A percentile compares a stretch with the other conserved stretches of the same genome.
Evolutionary conservation across 2,329 filamentous ascomycete genomes (phyloP).

Genomic region (Arthrobotrys megalospora): DNA sequence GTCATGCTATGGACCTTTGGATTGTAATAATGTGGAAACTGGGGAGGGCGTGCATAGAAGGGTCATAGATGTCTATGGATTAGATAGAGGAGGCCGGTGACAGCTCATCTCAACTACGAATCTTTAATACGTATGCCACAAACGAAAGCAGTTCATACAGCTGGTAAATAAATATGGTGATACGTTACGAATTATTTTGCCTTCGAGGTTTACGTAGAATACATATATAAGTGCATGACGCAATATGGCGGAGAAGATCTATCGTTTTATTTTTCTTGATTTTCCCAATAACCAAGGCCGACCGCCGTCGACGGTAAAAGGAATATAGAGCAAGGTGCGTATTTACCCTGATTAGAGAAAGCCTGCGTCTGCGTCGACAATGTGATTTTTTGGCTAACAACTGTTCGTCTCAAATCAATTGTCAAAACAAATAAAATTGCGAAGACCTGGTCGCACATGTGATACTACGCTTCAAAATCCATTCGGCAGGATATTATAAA

Average conservation of each 20-base stretch:
- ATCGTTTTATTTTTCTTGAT: too few species aligned
- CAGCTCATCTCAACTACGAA: not conserved
- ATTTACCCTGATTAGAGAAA: too few species aligned
- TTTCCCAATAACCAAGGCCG: too few species aligned
- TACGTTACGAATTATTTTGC: not conserved
- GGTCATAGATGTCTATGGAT: not conserved
- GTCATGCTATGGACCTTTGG: slow-evolving; percentile 15
- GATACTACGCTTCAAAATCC: not conserved
- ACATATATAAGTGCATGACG: not conserved
- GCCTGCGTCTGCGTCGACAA: too few species aligned
- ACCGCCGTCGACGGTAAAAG: too few species aligned
- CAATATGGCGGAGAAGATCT: too few species aligned
- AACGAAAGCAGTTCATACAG: not conserved
- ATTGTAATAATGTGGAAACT: slow-evolving; percentile 10
- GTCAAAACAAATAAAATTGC: not conserved
- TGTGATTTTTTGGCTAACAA: too few species aligned
- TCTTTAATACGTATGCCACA: not conserved
- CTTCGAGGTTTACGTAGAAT: not conserved
- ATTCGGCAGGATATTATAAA: slow-evolving; percentile 3
- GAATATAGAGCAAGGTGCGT: too few species aligned
- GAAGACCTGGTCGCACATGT: not conserved
- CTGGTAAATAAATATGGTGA: not conserved
- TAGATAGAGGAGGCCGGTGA: too few species aligned
- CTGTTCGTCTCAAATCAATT: too few species aligned
- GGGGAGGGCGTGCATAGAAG: not conserved